Evolutionary conservation across 2,329 filamentous ascomycete genomes (phyloP), one percentile per base, ranked within the genome.

Genomic region (Sclerotinia sclerotiorum): DNA sequence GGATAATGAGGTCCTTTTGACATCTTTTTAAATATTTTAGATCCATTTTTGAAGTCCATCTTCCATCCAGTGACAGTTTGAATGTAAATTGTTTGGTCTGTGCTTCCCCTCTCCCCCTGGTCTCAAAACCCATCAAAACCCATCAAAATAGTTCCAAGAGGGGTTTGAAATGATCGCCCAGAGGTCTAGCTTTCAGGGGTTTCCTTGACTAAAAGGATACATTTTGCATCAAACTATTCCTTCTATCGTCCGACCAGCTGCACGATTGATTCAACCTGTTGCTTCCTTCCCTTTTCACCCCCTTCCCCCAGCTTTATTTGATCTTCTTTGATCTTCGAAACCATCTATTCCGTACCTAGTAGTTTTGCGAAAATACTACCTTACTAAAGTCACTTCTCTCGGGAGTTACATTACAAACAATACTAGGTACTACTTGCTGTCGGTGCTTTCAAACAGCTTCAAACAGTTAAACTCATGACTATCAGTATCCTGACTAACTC

Each of bases 171-270:
- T 35, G 44, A 63, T 63, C 60, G 60, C 27, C 48, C 60, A 39
- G 44, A 62, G 60, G 48, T 63, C 29, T 35, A 4, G 19, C 24
- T 19, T 39, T 21, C 60, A 63, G 60, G 60, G 46, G 48, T 71
- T 73, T 42, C 57, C 46, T 52, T 63, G 57, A 68, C 27, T 8
- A 27, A 24, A 13, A 17, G 60, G 29, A 51, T 51, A 51, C 46
- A 63, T 13, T 63, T 63, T 51, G 60, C 46, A 63, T 63, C 46
- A 51, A 63, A 24, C 39, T 19, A 42, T 52, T 35, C 46, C 46
- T 52, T 63, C 46, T 29, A 48, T 63, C 60, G 60, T n/a, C 29
- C 60, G 60, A 63, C 60, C 29, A 52, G 15, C 32, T 49, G 44
- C 44, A 63, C 60, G 10, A 62, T 62, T 63, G 44, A 52, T 35